phyloP scores from a whole-genome alignment of 2,329 filamentous ascomycete genomes.

The Botrytis hyacinthi region DNA sequence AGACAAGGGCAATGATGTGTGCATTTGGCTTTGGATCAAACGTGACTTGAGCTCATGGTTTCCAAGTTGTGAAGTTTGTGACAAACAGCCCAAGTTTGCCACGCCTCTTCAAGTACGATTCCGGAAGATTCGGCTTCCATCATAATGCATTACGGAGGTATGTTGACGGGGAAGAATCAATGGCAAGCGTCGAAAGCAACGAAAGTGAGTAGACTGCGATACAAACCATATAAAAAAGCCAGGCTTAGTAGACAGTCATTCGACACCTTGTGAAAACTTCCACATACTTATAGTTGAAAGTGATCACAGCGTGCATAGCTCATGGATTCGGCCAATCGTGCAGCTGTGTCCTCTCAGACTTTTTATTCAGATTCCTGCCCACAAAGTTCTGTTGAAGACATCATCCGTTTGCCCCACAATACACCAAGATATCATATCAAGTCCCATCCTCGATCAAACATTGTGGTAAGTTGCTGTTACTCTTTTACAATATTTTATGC shows the following conservation, averaged over 20 bases:
- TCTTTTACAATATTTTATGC: neutral
- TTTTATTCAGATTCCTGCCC: neutral
- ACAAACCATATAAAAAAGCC: too few relatives aligned
- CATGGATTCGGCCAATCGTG: neutral
- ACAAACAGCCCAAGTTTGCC: neutral
- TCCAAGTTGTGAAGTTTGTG: neutral
- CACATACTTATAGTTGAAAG: neutral
- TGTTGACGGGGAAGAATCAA: neutral
- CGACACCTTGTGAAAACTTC: neutral
- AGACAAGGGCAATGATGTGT: neutral
- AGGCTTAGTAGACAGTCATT: neutral
- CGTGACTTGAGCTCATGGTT: neutral
- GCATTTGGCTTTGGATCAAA: neutral
- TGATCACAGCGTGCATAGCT: neutral
- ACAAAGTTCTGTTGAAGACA: neutral
- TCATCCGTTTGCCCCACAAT: neutral
- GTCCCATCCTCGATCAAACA: accelerated
- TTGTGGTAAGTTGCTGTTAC: too few relatives aligned
- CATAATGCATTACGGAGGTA: neutral
- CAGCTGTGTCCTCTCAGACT: neutral
- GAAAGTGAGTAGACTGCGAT: too few relatives aligned
- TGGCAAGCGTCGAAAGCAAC: neutral
- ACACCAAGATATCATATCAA: neutral
- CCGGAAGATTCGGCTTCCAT: neutral
- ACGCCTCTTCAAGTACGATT: neutral